Conservation (phyloP, 805 yeast genomes). For the Suhomyces sp. region DNA sequence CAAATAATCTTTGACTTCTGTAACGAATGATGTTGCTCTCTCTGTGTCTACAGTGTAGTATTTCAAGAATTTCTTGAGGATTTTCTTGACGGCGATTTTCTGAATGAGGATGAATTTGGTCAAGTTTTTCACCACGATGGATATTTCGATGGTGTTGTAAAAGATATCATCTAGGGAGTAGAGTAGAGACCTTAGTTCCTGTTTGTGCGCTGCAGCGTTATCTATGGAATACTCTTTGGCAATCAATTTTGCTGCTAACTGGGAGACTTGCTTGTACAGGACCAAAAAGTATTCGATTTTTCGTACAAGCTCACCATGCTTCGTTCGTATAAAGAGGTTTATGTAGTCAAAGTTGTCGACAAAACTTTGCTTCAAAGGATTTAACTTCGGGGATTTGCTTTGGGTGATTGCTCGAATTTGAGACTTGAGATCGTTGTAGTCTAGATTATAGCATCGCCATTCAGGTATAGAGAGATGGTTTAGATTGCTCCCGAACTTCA, state of each 20-base stretch:
- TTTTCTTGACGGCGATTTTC: constrained; percentile 68
- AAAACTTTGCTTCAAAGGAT: constrained; percentile 37
- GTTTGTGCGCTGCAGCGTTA: not conserved
- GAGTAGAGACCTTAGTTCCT: constrained; percentile 5
- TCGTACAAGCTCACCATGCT: constrained; percentile 60
- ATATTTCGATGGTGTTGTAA: constrained; percentile 38
- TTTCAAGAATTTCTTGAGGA: constrained; percentile 65
- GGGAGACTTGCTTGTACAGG: constrained; percentile 13
- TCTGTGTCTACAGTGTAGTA: constrained; percentile 31
- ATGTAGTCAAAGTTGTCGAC: constrained; percentile 59
- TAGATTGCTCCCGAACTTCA: constrained; percentile 87
- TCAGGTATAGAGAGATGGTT: constrained; percentile 76
- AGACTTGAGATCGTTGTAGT: constrained; percentile 73
- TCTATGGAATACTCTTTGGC: not conserved
- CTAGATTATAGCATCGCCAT: constrained; percentile 82
- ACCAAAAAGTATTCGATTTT: constrained; percentile 36
- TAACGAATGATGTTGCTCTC: constrained; percentile 21
- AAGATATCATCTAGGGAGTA: constrained; percentile 26
- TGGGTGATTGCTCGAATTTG: constrained; percentile 59
- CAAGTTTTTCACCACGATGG: constrained; percentile 56
- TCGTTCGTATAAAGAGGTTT: constrained; percentile 61
- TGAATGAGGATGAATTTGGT: constrained; percentile 72
- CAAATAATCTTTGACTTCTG: constrained; percentile 30
- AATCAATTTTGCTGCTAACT: not conserved
- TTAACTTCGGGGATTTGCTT: constrained; percentile 21